Evolutionary conservation across 2,329 filamentous ascomycete genomes (phyloP), one percentile per base, ranked within the genome.

Genomic region (Xylariaceae sp.): DNA sequence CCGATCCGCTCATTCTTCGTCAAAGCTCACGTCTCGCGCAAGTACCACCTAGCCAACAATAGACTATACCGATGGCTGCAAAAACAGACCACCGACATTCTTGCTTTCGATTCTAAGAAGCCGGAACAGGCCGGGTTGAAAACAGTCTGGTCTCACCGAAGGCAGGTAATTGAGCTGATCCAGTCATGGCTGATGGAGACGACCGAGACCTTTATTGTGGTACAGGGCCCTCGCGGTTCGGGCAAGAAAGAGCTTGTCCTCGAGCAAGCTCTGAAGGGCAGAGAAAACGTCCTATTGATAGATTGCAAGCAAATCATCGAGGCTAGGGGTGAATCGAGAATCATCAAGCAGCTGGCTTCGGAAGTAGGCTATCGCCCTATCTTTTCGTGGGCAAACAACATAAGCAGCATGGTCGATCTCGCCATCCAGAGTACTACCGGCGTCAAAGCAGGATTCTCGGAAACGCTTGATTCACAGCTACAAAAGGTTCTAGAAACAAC

Each of bases 281-380:
- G 87, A 42, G 85, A 83, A 59, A 85, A 95, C 60, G 89, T 92
- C 44, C 75, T 97, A 2, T 76, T 95, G 3, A 82, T 97, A 42
- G 94, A 99, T 72, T 97, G 92, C 75, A 96, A 95, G 68, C 87
- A 88, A 1, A 89, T 97, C 10, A 87, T 92, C 55, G 92, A 97
- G 70, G 91, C 92, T 1, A 84, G 88, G 51, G 92, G 94, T 5
- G 94, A 99, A 66, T 85, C 86, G 7, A 83, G 85, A 2, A 96
- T 89, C 0, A 96, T 99, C 64, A 83, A 83, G 56, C 85, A 87
- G 39, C 85, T 94, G 5, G 94, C 92, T 0, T 74, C 77, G 1
- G 84, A 92, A 59, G 92, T 97, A 46, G 92, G 94, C 8, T 97
- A 96, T 68, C 80, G 88, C 8, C 94, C 94, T 0, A 84, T 99